Evolutionary conservation across 768 basidiomycete species (phyloP).

Genomic region (Boletus subcaerulescens): DNA sequence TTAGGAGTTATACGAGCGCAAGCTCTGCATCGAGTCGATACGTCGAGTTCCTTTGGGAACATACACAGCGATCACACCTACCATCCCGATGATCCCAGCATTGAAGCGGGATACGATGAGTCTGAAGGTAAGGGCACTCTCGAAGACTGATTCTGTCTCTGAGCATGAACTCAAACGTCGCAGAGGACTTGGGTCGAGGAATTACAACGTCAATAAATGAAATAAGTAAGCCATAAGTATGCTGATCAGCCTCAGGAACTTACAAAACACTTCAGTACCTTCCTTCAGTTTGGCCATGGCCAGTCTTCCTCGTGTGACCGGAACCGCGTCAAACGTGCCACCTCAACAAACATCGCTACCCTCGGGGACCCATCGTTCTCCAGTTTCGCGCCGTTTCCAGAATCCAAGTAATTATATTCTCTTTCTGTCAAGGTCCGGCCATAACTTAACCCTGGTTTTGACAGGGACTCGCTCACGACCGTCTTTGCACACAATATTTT

Average conservation of each 20-base stretch:
- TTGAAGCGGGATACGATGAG: constrained; percentile 2
- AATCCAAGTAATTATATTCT: constrained; percentile 11
- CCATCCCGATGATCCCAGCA: neutral
- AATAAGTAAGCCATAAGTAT: constrained; percentile 11
- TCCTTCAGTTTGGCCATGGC: constrained; percentile 11
- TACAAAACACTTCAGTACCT: constrained; percentile 4
- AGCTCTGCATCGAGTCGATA: constrained; percentile 20
- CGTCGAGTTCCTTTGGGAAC: constrained; percentile 9
- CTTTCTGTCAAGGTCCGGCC: neutral
- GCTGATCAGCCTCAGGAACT: neutral
- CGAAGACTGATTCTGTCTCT: neutral
- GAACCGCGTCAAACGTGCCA: neutral
- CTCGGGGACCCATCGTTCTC: neutral
- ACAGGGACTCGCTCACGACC: constrained; percentile 23
- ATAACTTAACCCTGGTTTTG: neutral
- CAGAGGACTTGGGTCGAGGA: constrained; percentile 6
- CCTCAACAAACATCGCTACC: neutral
- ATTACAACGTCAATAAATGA: neutral
- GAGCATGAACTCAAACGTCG: neutral
- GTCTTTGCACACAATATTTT: constrained; percentile 48
- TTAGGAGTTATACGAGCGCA: constrained; percentile 52
- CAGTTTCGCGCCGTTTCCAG: neutral
- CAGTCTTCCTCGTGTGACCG: constrained; percentile 5
- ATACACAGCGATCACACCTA: neutral
- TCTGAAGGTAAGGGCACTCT: constrained; percentile 6